These are phyloP conservation scores for Apiotrichum gamsii DNA, from an alignment of 1,284 basidiomycete genomes.

Conservation along the genomic window DNA sequence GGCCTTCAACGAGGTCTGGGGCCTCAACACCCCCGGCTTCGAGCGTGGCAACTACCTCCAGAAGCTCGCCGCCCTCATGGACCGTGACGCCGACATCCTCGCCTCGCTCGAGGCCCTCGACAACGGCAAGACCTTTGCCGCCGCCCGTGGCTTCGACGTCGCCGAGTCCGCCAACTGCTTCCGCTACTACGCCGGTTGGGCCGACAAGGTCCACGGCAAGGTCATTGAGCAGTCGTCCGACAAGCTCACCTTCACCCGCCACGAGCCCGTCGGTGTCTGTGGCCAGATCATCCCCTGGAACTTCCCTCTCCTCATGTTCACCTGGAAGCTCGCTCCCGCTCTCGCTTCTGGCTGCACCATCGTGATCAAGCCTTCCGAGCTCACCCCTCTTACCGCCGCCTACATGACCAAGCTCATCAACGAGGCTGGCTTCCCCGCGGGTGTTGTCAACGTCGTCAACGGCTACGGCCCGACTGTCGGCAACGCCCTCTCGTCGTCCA, in stretches of 20 bases:
- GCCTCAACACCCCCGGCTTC: constrained; percentile 53
- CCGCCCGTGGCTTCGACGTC: constrained; percentile 68
- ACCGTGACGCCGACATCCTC: constrained; percentile 63
- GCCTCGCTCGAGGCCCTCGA: constrained; percentile 74
- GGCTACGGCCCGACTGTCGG: constrained; percentile 66
- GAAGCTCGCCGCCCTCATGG: constrained; percentile 70
- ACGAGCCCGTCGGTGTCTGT: constrained; percentile 87
- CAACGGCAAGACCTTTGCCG: constrained; percentile 64
- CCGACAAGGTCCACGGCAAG: constrained; percentile 79
- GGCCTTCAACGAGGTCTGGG: constrained; percentile 71
- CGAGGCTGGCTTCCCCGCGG: constrained; percentile 59
- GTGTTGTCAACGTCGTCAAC: constrained; percentile 63
- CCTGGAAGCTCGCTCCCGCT: constrained; percentile 79
- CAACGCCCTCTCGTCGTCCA: constrained; percentile 54
- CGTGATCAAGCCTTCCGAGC: constrained; percentile 82
- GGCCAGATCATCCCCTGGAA: constrained; percentile 74
- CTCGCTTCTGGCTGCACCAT: constrained; percentile 77
- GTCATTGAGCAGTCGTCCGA: constrained; percentile 57
- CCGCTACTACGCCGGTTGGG: constrained; percentile 55
- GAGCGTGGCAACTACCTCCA: constrained; percentile 57
- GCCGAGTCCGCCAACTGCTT: constrained; percentile 56
- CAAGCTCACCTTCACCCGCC: constrained; percentile 61
- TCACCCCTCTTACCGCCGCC: constrained; percentile 68
- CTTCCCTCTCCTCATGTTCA: constrained; percentile 61
- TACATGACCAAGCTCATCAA: constrained; percentile 49